Base-by-base conservation (phyloP, 75 land plant genomes). In the Cryptomeria japonica region DNA sequence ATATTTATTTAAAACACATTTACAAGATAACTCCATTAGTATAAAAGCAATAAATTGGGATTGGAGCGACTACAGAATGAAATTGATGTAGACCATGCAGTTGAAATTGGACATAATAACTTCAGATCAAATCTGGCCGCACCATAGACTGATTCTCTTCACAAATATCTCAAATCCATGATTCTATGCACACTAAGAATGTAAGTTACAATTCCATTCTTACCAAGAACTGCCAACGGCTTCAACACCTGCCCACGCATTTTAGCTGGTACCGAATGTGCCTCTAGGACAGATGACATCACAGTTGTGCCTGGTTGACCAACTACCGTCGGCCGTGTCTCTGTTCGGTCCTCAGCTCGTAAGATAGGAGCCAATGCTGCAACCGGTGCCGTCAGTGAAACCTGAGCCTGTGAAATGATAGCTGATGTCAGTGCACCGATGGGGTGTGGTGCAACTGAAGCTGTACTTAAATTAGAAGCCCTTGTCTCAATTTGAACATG, bases 201-300 rank as follows among this genome's bases (percentile, higher is more conserved):
- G 4, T 82, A 39, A 82, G n/a, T 46, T 42, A 42, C n/a, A 16
- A 44, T 25, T 82, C 51, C 47, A 82, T 25, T 32, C 84, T 82
- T 82, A 82, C 84, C 51, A 82, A 47, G 84, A 82, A 46, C 84
- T 82, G 32, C 47, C 84, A 82, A 44, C 25, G 84, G 31, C 84
- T 82, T 82, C 84, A 82, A 42, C 84, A 82, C 31, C 84, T 44
- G 49, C 18, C 84, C 51, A 82, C n/a, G 51, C 12, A 25, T 82
- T 82, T 82, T 25, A 42, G 28, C 22, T 19, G 42, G 25, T 32
- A 39, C 16, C 39, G 82, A 39, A 38, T 79, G 82, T 39, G 82
- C 44, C 25, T 79, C 82, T 25, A 41, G 44, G 38, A 77, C 46
- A 41, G 84, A 28, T 46, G 46, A 41, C 84, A 82, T 44, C 49